Evolutionary conservation across 2,329 filamentous ascomycete genomes (phyloP), one percentile per base, ranked within the genome.

Genomic region (Sporothrix inflata): DNA sequence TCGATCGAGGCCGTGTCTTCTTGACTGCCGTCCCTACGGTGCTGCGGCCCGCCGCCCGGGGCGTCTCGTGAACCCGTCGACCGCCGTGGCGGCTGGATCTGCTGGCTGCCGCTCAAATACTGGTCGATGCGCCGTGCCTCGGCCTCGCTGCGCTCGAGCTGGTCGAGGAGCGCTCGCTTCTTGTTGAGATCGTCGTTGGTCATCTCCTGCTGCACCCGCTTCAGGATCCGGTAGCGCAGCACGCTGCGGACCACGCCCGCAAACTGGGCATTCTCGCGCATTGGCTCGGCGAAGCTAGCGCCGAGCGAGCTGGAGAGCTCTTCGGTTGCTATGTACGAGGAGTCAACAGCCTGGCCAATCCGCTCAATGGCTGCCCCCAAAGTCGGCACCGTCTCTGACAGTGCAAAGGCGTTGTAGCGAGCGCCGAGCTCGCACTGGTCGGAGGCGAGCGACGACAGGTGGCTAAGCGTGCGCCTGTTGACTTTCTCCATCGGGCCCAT

Each of bases 221-320:
- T 99, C 74, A 98, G 84, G 2, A 98, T 91, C 19, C 96, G 87
- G 80, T 98, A 99, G 75, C 93, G 89, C 71, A 99, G 84, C 45
- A 99, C 95, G 75, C 86, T 92, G 55, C 94, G 90, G 3, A 99
- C 96, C 0, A 99, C 94, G 12, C 96, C 93, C 0, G 96, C 96
- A 80, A 99, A 99, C 79, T 99, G 96, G 14, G 96, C 94, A 78
- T 94, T 97, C 82, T 99, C 96, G 71, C 97, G 89, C 94, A 99
- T 98, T 0, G 96, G 96, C 79, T 99, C 97, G 0, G 97, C 94
- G 79, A 99, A 99, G 76, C 90, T 96, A 45, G 95, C 94, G 24
- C 94, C 94, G n/a, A 99, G 84, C 0, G 92, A 92, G 1, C 90
- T 90, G 0, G 94, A 94, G 3, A 99, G 85, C 79, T 99, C 96